Evolutionary conservation across 345 rosid species (phyloP), one percentile per base, ranked within the genome.

Genomic region (Cardamine chenopodiifolia): DNA sequence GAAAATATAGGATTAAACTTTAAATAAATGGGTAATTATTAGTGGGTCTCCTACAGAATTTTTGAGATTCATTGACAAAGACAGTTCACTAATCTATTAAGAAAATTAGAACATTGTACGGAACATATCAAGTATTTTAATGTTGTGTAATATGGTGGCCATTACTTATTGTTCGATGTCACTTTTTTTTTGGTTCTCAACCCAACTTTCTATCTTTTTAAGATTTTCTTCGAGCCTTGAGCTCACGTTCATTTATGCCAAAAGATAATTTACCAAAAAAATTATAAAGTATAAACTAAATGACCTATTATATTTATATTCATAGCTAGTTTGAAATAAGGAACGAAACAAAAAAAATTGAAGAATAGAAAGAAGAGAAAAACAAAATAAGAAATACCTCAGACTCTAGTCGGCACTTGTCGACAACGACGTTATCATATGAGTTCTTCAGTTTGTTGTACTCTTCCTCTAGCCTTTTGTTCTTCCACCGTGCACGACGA

Each of bases 401-500:
- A 23, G 92, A 84, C 63, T 93, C 96, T 59, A 93, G 96, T 9
- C 75, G 82, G 73, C 83, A 85, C 78, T 90, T 92, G 42, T 93
- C 90, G 6, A 86, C 71, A 34, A 88, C 73, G 14, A 59, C 83
- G 48, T 31, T 71, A 3, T 92, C 91, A 69, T 90, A 81, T 35
- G 77, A 53, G 7, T 83, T 56, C 55, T 86, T 92, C 55, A 95
- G 67, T 79, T 66, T 82, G 20, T 73, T 44, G 34, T 85, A 88
- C 80, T 89, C 96, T 66, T 95, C 96, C 69, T 95, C 98, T 0
- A 95, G 88, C 79, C 83, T 90, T 85, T 95, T 95, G 86, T 83
- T 86, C 87, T 90, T 95, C 88, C 88, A 90, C 5, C 99, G 84
- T 14, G 98, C 92, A 42, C 98, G 82, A 28, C 97, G 83, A 80